Evolutionary conservation across 1,139 yeast species (phyloP), one percentile per base, ranked within the genome.

Genomic region (Yamadazyma atmosphaerica): DNA sequence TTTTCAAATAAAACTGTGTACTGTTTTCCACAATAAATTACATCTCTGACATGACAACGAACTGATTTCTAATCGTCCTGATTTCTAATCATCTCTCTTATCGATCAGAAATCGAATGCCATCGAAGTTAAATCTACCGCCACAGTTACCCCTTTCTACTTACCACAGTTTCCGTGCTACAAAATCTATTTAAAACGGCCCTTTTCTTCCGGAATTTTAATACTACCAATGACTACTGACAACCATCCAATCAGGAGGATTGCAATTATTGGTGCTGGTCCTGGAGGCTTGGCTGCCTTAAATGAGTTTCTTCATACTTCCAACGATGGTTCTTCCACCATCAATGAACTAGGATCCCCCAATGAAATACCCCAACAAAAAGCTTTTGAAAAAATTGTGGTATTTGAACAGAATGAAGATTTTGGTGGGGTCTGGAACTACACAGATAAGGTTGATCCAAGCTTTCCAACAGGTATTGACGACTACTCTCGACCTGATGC

Each of bases 211-310:
- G n/a, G n/a, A n/a, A n/a, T n/a, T n/a, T n/a, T n/a, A n/a, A n/a
- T n/a, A n/a, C n/a, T n/a, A n/a, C n/a, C n/a, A 10, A 21, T 21
- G 23, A 21, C 23, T 21, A 21, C 10, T 10, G 23, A 21, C 7
- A 21, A 21, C 7, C 7, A 7, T 10, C 7, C 23, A 7, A 53
- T 63, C 35, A 55, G 58, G 37, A 54, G 58, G 16, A 61, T 77
- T 9, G 80, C 81, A 1, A 71, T 77, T 9, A 63, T 81, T 28
- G 89, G 90, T 2, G 86, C 78, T 7, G 90, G 90, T 1, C 87
- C 89, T 0, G 70, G 79, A 36, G 89, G 88, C 4, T 68, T 81
- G 4, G 83, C 79, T 1, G 58, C 77, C 7, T 68, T 82, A 9
- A 75, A 75, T 45, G 68, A 63, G 44, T 52, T 63, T 36, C 47